Evolutionary conservation across 208 protist genomes (phyloP), one percentile per base, ranked within the genome.

Genomic region (Acanthamoeba sp.): DNA sequence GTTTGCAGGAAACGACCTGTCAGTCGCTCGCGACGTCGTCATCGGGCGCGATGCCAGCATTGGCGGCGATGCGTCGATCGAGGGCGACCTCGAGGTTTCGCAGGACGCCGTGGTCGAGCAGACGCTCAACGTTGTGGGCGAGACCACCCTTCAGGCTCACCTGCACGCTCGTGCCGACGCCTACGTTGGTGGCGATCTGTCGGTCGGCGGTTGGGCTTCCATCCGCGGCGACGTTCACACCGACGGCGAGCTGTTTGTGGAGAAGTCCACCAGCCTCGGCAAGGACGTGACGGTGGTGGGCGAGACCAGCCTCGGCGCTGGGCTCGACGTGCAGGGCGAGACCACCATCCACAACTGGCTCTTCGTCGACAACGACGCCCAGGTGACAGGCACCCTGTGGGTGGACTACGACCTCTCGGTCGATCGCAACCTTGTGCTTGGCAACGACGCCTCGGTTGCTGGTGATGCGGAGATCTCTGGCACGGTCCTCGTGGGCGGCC

Each of bases 221-320:
- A 7, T 84, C 18, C 7, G 24, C 80, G 73, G n/a, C 5, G 27
- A 82, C 40, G 71, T 82, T 7, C 7, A 14, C 14, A 52, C 71
- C 27, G 34, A 88, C 34, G 80, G 80, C 80, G 32, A 80, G 29
- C 69, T 80, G 7, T 80, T 42, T 45, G 69, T 80, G 38, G 69
- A 80, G 38, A 80, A 80, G 69, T 12, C 29, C 6, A 76, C 66
- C 66, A 76, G 66, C 66, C n/a, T 76, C 66, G 66, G 66, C 27
- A 4, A 20, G 12, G 42, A 5, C 69, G 38, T 42, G 12, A 34
- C 80, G 18, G 80, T 88, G 6, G 6, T 20, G 5, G 45, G 80
- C 66, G 16, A 14, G 2, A 80, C 69, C 69, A 80, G 69, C 69
- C n/a, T 80, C 27, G 69, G 69, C 27, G 29, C 24, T 18, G 12